Evolutionary conservation across 164 flowering plant genomes (phyloP).

Genomic region (Taxillus chinensis): DNA sequence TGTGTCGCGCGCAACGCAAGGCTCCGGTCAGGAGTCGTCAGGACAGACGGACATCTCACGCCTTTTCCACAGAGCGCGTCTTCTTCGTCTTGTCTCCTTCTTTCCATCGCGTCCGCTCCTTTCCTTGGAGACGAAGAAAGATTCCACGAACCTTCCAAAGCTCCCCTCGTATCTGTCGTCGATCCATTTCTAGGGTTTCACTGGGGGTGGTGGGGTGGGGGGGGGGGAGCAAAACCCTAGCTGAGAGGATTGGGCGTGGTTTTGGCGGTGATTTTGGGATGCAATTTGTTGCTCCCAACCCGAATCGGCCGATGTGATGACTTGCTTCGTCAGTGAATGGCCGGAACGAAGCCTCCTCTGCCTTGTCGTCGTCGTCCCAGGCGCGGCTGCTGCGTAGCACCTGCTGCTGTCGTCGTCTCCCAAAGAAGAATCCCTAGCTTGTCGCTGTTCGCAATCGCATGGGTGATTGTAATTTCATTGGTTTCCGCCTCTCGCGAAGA

Average conservation of each 20-base stretch:
- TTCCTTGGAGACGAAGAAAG: neutral
- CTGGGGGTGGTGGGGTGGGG: too few relatives aligned
- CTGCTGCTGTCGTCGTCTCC: neutral
- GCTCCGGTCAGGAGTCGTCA: too few relatives aligned
- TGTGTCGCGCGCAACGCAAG: too few relatives aligned
- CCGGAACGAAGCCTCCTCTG: slow-evolving; percentile 5
- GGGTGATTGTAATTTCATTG: neutral
- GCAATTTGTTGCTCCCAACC: neutral
- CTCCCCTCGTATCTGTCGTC: neutral
- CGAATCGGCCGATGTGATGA: slow-evolving; percentile 16
- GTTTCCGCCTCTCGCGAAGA: neutral
- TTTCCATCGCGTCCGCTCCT: neutral
- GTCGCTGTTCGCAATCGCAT: neutral
- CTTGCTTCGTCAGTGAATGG: slow-evolving; percentile 23
- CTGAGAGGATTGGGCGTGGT: neutral
- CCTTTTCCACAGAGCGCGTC: too few relatives aligned
- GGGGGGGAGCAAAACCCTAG: neutral
- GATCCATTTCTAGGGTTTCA: neutral
- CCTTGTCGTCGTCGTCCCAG: neutral
- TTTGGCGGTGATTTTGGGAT: neutral
- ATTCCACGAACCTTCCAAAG: neutral
- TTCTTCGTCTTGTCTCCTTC: too few relatives aligned
- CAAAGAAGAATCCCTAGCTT: neutral
- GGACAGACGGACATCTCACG: too few relatives aligned
- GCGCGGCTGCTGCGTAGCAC: too few relatives aligned